Conservation (phyloP, 805 yeast species). For the Candida sithepensis region DNA sequence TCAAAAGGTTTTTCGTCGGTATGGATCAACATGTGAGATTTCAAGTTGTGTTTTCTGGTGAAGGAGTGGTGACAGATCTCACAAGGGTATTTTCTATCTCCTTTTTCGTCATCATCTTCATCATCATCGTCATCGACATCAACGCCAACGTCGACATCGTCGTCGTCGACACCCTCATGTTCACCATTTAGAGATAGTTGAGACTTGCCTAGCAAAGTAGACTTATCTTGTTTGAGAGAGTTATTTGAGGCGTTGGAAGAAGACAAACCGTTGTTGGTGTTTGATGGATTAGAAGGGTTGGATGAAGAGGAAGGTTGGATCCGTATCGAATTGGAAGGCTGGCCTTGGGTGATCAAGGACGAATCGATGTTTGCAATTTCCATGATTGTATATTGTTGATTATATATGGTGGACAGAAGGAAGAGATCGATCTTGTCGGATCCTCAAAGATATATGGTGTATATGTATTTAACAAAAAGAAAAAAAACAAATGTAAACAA, state of each 20-base stretch:
- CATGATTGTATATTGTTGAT: background rate
- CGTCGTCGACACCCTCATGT: background rate
- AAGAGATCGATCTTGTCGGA: no score
- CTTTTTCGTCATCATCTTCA: constrained; percentile 15
- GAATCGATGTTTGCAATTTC: background rate
- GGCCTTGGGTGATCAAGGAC: background rate
- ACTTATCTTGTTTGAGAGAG: no score
- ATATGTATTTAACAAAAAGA: no score
- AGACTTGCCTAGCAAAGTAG: background rate
- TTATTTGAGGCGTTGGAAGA: no score
- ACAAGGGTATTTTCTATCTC: constrained; percentile 45
- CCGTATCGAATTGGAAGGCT: constrained; percentile 2
- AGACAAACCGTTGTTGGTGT: no score
- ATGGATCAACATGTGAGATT: constrained; percentile 68
- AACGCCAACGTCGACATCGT: background rate
- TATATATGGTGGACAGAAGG: no score
- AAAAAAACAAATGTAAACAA: no score
- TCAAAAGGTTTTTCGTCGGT: constrained; percentile 59
- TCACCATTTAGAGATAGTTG: constrained; percentile 2
- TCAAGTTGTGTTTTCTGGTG: constrained; percentile 71
- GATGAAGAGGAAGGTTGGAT: constrained; percentile 1
- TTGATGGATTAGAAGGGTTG: constrained; percentile 7
- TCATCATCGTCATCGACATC: background rate
- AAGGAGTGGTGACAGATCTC: constrained; percentile 59
- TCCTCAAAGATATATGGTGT: no score